Evolutionary conservation across 2,329 filamentous ascomycete genomes (phyloP).

Genomic region (Penicillium sp.): DNA sequence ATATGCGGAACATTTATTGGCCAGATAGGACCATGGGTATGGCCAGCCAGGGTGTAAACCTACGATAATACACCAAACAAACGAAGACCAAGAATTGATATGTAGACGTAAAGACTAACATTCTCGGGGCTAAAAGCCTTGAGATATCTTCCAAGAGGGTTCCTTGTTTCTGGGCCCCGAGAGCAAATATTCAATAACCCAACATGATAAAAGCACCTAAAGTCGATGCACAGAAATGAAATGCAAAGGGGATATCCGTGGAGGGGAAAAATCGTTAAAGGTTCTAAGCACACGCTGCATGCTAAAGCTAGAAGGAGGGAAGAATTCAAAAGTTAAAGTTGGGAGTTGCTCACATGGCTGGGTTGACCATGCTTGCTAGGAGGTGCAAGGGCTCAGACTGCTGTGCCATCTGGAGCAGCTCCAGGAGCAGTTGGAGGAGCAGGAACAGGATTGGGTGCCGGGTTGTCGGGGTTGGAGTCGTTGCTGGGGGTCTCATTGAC

Average conservation of each 20-base stretch:
- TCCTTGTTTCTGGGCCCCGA: not conserved
- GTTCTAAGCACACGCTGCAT: constrained; percentile 32
- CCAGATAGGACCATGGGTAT: not conserved
- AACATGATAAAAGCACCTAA: constrained; percentile 18
- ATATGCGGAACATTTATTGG: not conserved
- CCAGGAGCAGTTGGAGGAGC: constrained; percentile 5
- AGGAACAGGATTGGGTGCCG: constrained; percentile 16
- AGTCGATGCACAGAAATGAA: constrained; percentile 15
- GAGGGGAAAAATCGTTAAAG: constrained; percentile 25
- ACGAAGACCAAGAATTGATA: not conserved
- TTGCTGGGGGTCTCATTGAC: constrained; percentile 37
- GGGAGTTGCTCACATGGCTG: constrained; percentile 1
- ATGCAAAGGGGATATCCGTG: constrained; percentile 32
- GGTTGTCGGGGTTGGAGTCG: constrained; percentile 4
- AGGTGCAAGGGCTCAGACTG: constrained; percentile 3
- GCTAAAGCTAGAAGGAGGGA: constrained; percentile 26
- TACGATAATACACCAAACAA: not conserved
- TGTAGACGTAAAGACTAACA: not conserved
- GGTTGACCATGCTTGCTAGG: not conserved
- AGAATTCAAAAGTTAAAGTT: constrained; percentile 5
- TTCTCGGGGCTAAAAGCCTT: not conserved
- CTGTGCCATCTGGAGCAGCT: constrained; percentile 7
- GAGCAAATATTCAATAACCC: constrained; percentile 3
- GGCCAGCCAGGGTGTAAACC: not conserved
- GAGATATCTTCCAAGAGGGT: not conserved